Conservation (phyloP, 768 basidiomycete species). For the Chalciporus sphaerocephalus region DNA sequence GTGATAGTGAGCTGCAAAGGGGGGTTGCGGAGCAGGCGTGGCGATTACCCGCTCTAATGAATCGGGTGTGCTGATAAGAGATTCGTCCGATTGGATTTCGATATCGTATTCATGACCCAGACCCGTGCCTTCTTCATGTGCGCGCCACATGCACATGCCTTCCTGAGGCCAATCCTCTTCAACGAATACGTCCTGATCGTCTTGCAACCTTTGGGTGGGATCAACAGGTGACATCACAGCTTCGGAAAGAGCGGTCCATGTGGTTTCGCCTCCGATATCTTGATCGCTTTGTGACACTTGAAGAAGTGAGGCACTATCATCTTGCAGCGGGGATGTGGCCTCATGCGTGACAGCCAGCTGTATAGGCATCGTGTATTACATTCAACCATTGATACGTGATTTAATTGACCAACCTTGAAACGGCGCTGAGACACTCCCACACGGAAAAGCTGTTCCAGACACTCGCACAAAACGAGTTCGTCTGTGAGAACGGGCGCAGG, state of each 20-base stretch:
- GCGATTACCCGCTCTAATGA: constrained; percentile 16
- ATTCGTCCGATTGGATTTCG: constrained; percentile 17
- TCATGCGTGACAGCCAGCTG: constrained; percentile 17
- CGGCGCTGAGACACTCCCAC: constrained; percentile 37
- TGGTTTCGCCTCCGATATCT: constrained; percentile 1
- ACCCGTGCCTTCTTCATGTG: constrained; percentile 5
- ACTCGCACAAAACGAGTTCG: constrained; percentile 37
- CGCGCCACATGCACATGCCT: constrained; percentile 14
- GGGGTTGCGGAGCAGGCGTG: constrained; percentile 13
- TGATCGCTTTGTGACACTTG: constrained; percentile 6
- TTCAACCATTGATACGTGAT: not conserved
- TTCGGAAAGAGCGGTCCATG: constrained; percentile 18
- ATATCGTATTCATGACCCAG: constrained; percentile 1
- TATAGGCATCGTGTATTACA: constrained; percentile 5
- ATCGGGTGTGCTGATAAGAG: constrained; percentile 23
- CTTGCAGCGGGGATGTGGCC: constrained; percentile 8
- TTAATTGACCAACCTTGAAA: constrained; percentile 43
- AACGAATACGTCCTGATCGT: constrained; percentile 16
- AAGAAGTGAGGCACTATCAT: constrained; percentile 25
- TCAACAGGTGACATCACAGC: constrained; percentile 6
- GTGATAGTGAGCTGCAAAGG: constrained; percentile 16
- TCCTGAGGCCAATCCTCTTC: constrained; percentile 15
- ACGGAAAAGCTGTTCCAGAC: constrained; percentile 44
- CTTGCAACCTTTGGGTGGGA: constrained; percentile 2
- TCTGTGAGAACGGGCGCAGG: constrained; percentile 23